Base-by-base conservation (phyloP, 1,139 yeast species). In the Pichia sp. region DNA sequence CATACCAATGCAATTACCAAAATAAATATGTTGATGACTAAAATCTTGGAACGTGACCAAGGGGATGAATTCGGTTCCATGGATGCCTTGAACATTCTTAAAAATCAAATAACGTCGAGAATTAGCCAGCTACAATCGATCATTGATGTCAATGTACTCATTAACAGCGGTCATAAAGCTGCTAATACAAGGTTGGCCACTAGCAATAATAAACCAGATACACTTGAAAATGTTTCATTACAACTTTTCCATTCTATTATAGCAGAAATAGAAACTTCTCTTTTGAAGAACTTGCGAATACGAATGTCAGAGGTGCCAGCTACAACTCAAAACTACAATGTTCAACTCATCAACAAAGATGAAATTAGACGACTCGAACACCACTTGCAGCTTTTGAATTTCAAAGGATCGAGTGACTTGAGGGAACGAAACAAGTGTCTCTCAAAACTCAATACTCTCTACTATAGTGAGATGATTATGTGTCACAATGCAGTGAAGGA, bases 381-480 rank as follows among this genome's bases (percentile, higher is more conserved):
- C 30, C 42, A 48, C 10, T 36, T 56, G 12, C 58, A 53, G 30
- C 22, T 53, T 20, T 39, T 56, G 12, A 51, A 50, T 32, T 50
- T 55, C 31, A 47, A 49, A 27, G 53, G 50, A 16, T 34, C 37
- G 6, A 30, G 21, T n/a, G 53, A 52, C 10, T 21, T 45, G 3
- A 39, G 38, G 13, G 29, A 43, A 5, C 49, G 51, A 33, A 50
- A 41, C 31, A 49, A 49, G 6, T 36, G 46, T 10, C 39, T 55
- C 6, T 37, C 43, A 2, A 44, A 52, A 26, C 38, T 55, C 20
- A 55, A 55, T 28, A 35, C 45, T 24, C 32, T 50, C 2, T 56
- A 55, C 29, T 51, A 51, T 30, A 50, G 49, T 25, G 59, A 56
- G 34, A 39, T 55, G 26, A 34, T 45, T 22, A 49, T 55, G 7